A percentile compares a stretch with the other conserved stretches of the same genome.
Evolutionary conservation across 306 rosid species (phyloP).

Genomic region (Styphnolobium japonicum): DNA sequence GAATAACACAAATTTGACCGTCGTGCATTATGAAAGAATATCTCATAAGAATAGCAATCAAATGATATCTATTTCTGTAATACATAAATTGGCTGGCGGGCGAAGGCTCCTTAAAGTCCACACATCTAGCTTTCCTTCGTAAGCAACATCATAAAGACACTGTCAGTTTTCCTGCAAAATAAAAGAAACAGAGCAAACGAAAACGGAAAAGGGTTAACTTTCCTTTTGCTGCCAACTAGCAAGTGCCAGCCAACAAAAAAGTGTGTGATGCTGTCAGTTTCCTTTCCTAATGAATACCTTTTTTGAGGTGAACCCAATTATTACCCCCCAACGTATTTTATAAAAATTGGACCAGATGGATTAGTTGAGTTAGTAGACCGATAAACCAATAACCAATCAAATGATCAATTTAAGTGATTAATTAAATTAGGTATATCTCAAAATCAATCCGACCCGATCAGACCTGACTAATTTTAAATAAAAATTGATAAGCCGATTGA

Average conservation of each 20-base stretch:
- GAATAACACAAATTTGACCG: neutral
- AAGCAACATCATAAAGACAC: conserved; percentile 1
- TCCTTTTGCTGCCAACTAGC: conserved; percentile 34
- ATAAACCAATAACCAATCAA: too few relatives aligned
- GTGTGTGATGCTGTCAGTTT: conserved; percentile 28
- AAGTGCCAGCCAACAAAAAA: conserved; percentile 29
- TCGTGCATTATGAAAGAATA: conserved; percentile 21
- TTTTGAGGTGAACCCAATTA: too few relatives aligned
- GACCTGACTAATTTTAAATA: too few relatives aligned
- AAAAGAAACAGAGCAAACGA: conserved; percentile 8
- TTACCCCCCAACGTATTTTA: too few relatives aligned
- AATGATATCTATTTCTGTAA: conserved; percentile 1
- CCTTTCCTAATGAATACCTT: conserved; percentile 7
- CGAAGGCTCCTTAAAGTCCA: neutral
- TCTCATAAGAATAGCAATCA: conserved; percentile 23
- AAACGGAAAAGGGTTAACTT: conserved; percentile 20
- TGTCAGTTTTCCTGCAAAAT: conserved; percentile 16
- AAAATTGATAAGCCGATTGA: too few relatives aligned
- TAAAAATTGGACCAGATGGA: too few relatives aligned
- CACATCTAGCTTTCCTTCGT: conserved; percentile 23
- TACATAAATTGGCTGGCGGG: conserved; percentile 9
- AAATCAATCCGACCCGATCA: too few relatives aligned
- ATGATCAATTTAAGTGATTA: too few relatives aligned
- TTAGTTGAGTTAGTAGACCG: too few relatives aligned
- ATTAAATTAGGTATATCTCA: too few relatives aligned